Evolutionary conservation across 257 asterid genomes (phyloP).

Genomic region (Cruciata laevipes): DNA sequence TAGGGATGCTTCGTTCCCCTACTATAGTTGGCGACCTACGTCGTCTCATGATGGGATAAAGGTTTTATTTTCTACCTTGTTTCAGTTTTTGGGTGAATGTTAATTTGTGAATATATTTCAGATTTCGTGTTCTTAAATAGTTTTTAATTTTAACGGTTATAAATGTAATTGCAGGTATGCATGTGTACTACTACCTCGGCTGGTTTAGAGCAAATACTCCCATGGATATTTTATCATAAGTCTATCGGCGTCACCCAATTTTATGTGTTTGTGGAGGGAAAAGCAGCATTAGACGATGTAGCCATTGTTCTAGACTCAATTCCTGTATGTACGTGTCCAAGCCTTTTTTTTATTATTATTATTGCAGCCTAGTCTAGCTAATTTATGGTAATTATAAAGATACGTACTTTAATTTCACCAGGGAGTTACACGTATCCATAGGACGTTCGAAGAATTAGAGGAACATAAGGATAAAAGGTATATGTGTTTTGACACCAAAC

Average conservation of each 20-base stretch:
- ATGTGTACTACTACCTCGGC: constrained; percentile 76
- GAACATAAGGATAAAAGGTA: no score
- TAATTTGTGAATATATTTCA: background rate
- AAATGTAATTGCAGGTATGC: constrained; percentile 38
- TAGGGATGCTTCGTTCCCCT: constrained; percentile 38
- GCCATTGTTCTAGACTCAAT: constrained; percentile 75
- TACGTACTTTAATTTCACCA: no score
- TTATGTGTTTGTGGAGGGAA: constrained; percentile 80
- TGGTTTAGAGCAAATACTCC: constrained; percentile 75
- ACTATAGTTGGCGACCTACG: constrained; percentile 26
- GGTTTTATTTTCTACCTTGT: background rate
- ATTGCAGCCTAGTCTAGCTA: no score
- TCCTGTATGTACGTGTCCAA: no score
- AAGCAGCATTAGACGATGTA: constrained; percentile 68
- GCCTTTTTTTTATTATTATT: no score
- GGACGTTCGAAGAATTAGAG: no score
- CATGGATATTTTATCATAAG: constrained; percentile 85
- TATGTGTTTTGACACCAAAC: no score
- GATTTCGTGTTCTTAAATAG: background rate
- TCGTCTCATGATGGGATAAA: constrained; percentile 7
- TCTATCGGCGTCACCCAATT: constrained; percentile 68
- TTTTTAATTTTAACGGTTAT: background rate
- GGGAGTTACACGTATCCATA: no score
- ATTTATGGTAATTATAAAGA: no score
- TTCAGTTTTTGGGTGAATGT: no score